Percentiles rank a stretch among this genome's conserved stretches.
phyloP scores from a whole-genome alignment of 768 basidiomycete genomes.

The Tricholoma hemisulphureum region DNA sequence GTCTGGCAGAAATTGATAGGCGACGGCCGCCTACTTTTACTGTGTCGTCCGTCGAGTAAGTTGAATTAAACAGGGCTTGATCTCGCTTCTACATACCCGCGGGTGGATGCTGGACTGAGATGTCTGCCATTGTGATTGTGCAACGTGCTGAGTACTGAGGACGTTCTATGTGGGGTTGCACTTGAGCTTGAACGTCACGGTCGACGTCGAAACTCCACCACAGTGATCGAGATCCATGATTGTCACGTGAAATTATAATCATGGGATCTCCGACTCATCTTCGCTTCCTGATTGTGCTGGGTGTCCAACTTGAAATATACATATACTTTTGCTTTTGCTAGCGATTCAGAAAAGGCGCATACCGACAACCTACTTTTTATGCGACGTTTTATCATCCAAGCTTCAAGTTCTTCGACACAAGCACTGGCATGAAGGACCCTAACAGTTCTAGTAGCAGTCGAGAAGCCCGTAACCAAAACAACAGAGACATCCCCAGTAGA shows the following conservation, averaged over 20 bases:
- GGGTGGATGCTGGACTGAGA: conserved; percentile 42
- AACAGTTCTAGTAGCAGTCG: conserved; percentile 12
- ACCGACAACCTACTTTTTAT: too few relatives aligned
- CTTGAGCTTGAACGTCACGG: too few relatives aligned
- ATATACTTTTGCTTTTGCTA: too few relatives aligned
- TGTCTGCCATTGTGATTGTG: conserved; percentile 27
- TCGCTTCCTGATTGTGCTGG: too few relatives aligned
- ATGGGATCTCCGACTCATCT: too few relatives aligned
- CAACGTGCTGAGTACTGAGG: not conserved
- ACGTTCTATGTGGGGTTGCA: not conserved
- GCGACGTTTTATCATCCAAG: too few relatives aligned
- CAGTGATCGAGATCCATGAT: too few relatives aligned
- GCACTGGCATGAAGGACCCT: conserved; percentile 10
- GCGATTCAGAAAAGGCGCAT: too few relatives aligned
- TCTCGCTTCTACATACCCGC: conserved; percentile 49
- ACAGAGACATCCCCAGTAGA: conserved; percentile 1
- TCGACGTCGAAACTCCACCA: too few relatives aligned
- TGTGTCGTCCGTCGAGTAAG: conserved; percentile 8
- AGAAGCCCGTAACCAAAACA: conserved; percentile 7
- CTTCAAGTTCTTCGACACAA: not conserved
- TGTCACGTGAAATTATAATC: not conserved
- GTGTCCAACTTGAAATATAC: too few relatives aligned
- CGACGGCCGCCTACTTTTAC: conserved; percentile 54
- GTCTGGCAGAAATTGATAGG: conserved; percentile 43
- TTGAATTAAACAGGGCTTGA: too few relatives aligned